Base-by-base conservation (phyloP, 2,329 filamentous ascomycete genomes). In the Phaeosphaeria sp. region DNA sequence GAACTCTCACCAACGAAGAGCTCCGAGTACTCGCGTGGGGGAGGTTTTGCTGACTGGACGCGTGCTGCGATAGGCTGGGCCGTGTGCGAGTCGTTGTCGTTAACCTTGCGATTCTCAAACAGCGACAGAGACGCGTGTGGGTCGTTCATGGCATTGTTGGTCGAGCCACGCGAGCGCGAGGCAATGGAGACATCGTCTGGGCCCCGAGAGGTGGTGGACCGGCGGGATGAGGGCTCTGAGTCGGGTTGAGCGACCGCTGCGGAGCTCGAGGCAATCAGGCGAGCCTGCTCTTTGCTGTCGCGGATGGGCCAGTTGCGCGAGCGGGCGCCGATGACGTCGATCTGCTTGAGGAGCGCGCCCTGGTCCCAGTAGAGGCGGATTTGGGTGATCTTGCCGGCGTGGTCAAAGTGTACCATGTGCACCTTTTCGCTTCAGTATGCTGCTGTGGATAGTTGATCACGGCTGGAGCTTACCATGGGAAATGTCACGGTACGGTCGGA, bases 311-410 rank as follows among this genome's bases (percentile, higher is more conserved):
- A 99, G 79, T 95, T 96, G 76, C 90, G 91, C 55, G 91, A 92
- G 53, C 90, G 89, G 74, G 89, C 90, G 71, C 95, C 94, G 77
- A 99, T 98, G 55, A 97, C 89, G 62, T 97, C 93, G 63, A 97
- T 85, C 77, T 96, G 90, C 81, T 95, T 98, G 66, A 99, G 86
- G 42, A 99, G 86, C 53, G 92, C 90, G 60, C 89, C 93, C 78
- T 99, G 95, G 76, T 99, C 95, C 95, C 95, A 99, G 76, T 90
- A 92, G 67, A 94, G 87, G 67, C 94, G 91, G 64, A 98, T 91
- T 77, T 95, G 92, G 58, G 85, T 78, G 74, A 99, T 97, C 80
- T 92, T 93, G 75, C 88, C 86, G 47, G 89, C 79, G 64, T 78
- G 75, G 77, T 96, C 86, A 78, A 97, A 97, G 56, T 87, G 86